A percentile compares a stretch with the other conserved stretches of the same genome.
Conservation (phyloP, 192 early-diverging fungal species). For the Chytriomyces sp. region DNA sequence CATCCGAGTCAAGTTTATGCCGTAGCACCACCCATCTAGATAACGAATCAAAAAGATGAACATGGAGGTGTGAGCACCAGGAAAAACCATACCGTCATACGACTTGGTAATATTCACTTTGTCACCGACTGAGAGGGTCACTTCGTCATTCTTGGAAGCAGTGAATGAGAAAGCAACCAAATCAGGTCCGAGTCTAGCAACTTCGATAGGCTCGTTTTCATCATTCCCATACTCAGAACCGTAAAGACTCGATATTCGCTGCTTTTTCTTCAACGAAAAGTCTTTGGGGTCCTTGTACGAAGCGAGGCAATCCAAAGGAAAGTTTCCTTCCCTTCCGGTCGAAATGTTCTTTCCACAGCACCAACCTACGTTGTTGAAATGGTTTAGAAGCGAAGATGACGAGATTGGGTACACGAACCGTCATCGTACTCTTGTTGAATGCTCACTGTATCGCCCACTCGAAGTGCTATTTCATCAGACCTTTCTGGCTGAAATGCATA, state of each 20-base stretch:
- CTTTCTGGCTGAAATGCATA: slow-evolving; percentile 7
- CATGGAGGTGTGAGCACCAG: neutral
- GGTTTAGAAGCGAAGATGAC: too few species aligned
- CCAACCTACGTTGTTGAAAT: too few species aligned
- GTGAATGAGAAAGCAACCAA: neutral
- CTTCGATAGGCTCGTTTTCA: neutral
- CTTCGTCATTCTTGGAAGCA: neutral
- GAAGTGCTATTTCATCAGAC: slow-evolving; percentile 7
- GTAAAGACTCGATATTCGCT: slow-evolving; percentile 8
- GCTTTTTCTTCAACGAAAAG: neutral
- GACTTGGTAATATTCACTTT: neutral
- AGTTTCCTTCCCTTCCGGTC: neutral
- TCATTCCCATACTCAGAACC: neutral
- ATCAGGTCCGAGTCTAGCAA: neutral
- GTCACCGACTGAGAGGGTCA: neutral
- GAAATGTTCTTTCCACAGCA: neutral
- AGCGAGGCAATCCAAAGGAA: neutral
- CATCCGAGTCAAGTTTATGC: slow-evolving; percentile 48
- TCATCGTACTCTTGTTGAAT: slow-evolving; percentile 10
- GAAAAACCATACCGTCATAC: neutral
- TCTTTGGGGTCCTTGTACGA: neutral
- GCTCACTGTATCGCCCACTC: neutral
- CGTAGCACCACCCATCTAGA: slow-evolving; percentile 47
- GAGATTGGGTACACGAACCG: too few species aligned
- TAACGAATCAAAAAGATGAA: neutral